These are phyloP conservation scores for Trypanosoma vivax DNA, from an alignment of 208 protist species.

Conservation along the genomic window DNA sequence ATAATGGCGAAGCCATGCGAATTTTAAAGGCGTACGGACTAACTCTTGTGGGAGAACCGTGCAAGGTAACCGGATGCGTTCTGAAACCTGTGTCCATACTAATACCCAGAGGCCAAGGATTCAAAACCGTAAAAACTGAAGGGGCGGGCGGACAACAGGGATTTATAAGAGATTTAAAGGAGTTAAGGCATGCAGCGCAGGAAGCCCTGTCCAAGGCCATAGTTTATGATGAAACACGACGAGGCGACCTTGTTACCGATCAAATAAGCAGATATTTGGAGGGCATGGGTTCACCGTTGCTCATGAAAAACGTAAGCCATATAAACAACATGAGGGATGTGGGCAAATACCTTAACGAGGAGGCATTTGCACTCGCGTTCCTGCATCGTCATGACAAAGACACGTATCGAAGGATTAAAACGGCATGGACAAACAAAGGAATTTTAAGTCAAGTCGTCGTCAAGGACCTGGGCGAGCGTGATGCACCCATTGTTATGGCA, in stretches of 20 bases:
- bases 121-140: constrained; percentile 18
- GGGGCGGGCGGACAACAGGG: constrained; percentile 27
- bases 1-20: constrained; percentile 5
- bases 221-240: constrained; percentile 31
- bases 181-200: constrained; percentile 13
- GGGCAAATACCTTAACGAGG: constrained; percentile 2
- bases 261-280: constrained; percentile 31
- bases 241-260: neutral
- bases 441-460: constrained; percentile 44
- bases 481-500: constrained; percentile 29
- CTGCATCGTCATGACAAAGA: constrained; percentile 20
- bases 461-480: constrained; percentile 9
- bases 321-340: neutral
- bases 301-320: constrained; percentile 6
- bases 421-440: constrained; percentile 14
- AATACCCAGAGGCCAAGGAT: constrained; percentile 24
- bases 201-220: constrained; percentile 9
- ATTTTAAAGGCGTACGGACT: constrained; percentile 37
- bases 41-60: constrained; percentile 10
- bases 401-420: constrained; percentile 31
- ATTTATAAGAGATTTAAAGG: constrained; percentile 26
- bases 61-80: constrained; percentile 23
- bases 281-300: constrained; percentile 11
- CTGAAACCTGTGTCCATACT: constrained; percentile 30
- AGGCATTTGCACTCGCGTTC: constrained; percentile 22